phyloP scores from a whole-genome alignment of 2,329 filamentous ascomycete species.

The Arthrocladium fulminans region DNA sequence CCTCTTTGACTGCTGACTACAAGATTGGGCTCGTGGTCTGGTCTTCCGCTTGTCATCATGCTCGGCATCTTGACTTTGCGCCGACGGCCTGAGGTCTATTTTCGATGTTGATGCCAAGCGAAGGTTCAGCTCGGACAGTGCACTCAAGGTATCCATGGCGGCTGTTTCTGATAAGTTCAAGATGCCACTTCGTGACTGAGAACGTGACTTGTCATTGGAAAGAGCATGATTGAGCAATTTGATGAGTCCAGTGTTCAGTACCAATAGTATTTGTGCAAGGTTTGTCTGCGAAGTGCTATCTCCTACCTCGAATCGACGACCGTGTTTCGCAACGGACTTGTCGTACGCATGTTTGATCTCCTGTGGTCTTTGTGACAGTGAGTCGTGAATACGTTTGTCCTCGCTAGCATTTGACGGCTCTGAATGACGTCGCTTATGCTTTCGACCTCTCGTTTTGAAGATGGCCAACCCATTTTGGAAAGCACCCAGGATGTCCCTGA shows the following conservation, averaged over 20 bases:
- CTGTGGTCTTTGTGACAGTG: constrained; percentile 15
- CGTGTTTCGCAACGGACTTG: constrained; percentile 17
- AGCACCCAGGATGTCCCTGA: constrained; percentile 21
- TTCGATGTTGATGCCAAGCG: constrained; percentile 11
- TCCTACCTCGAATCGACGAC: constrained; percentile 19
- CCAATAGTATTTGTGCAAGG: constrained; percentile 22
- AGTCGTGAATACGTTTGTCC: constrained; percentile 19
- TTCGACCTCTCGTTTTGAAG: constrained; percentile 17
- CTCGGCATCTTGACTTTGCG: neutral
- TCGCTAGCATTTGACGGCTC: constrained; percentile 16
- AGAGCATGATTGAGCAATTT: constrained; percentile 21
- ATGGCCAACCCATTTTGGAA: constrained; percentile 19
- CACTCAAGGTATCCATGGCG: constrained; percentile 22
- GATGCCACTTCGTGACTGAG: constrained; percentile 13
- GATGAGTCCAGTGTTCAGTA: constrained; percentile 23
- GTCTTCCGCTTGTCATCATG: constrained; percentile 7
- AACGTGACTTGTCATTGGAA: constrained; percentile 7
- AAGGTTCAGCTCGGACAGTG: constrained; percentile 21
- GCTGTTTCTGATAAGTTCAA: constrained; percentile 20
- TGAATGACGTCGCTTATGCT: constrained; percentile 12
- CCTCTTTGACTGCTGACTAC: constrained; percentile 7
- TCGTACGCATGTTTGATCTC: constrained; percentile 20
- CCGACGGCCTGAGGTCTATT: neutral
- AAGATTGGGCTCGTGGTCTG: constrained; percentile 6
- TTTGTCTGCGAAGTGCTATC: constrained; percentile 19